A percentile compares a stretch with the other conserved stretches of the same genome.
phyloP scores from a whole-genome alignment of 2,329 filamentous ascomycete species.

The Pseudogymnoascus sp. region DNA sequence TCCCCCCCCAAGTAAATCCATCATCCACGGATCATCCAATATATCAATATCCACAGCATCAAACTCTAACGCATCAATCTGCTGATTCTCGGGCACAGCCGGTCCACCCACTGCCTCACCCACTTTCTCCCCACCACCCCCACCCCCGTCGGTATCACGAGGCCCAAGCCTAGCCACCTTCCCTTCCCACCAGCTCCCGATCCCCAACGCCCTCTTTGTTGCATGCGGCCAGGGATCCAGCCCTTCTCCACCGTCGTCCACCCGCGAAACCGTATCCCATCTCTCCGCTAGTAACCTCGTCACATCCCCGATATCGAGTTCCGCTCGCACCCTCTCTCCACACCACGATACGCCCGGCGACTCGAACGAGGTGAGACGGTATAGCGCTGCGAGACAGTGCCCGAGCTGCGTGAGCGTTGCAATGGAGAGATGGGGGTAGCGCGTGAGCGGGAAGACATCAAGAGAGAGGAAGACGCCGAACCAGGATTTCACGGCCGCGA shows the following conservation, averaged over 20 bases:
- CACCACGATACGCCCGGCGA: not conserved
- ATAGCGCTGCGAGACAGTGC: not conserved
- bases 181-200: not conserved
- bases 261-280: not conserved
- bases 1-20: not conserved
- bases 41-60: not conserved
- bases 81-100: not conserved
- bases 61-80: not conserved
- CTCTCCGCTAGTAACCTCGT: not conserved
- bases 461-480: not conserved
- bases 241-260: not conserved
- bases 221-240: not conserved
- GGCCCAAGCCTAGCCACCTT: not conserved
- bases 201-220: not conserved
- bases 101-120: not conserved
- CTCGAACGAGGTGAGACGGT: not conserved
- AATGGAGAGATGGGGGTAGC: not conserved
- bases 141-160: not conserved
- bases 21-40: not conserved
- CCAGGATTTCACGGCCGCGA: not conserved
- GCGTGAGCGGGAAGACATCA: not conserved
- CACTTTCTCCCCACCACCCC: not conserved
- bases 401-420: not conserved
- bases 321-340: not conserved
- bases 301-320: not conserved